Evolutionary conservation across 495 filamentous ascomycete species (phyloP).

Genomic region (Glonium stellatum): DNA sequence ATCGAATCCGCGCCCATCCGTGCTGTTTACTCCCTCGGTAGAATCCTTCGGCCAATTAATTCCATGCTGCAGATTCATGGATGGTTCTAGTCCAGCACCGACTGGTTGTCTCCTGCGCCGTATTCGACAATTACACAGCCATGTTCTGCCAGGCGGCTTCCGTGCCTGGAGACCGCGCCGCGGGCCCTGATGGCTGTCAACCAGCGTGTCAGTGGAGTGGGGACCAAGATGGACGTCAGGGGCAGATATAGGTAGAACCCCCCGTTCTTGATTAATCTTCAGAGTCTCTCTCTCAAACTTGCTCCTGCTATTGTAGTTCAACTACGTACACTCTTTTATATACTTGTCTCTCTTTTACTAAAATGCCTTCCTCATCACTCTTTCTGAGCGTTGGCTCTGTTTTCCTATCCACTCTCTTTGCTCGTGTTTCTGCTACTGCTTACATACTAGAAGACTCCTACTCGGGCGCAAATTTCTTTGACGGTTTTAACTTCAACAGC

Average conservation of each 20-base stretch:
- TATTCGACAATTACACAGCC: too few species aligned
- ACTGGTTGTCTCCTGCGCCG: too few species aligned
- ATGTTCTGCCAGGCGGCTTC: too few species aligned
- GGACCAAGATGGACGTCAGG: not conserved
- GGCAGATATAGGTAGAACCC: not conserved
- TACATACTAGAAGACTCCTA: conserved; percentile 13
- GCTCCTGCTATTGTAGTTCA: conserved; percentile 2
- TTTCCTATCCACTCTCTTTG: conserved; percentile 19
- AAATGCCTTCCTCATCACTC: conserved; percentile 28
- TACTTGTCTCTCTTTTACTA: conserved; percentile 21
- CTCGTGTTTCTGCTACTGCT: conserved; percentile 9
- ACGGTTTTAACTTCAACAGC: conserved; percentile 34
- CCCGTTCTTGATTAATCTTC: not conserved
- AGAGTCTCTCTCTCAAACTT: not conserved
- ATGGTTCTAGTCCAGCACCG: too few species aligned
- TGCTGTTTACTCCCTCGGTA: not conserved
- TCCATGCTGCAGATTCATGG: not conserved
- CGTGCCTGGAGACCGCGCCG: not conserved
- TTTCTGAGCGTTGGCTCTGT: conserved; percentile 17
- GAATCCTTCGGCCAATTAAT: not conserved
- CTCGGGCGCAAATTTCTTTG: conserved; percentile 25
- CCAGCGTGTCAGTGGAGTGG: not conserved
- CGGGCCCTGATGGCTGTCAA: not conserved
- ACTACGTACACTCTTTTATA: conserved; percentile 20
- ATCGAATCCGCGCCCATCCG: not conserved